A percentile compares a stretch with the other conserved stretches of the same genome.
These are phyloP conservation scores for Deakozyma indianensis DNA, from an alignment of 805 yeast genomes.

Conservation along the genomic window DNA sequence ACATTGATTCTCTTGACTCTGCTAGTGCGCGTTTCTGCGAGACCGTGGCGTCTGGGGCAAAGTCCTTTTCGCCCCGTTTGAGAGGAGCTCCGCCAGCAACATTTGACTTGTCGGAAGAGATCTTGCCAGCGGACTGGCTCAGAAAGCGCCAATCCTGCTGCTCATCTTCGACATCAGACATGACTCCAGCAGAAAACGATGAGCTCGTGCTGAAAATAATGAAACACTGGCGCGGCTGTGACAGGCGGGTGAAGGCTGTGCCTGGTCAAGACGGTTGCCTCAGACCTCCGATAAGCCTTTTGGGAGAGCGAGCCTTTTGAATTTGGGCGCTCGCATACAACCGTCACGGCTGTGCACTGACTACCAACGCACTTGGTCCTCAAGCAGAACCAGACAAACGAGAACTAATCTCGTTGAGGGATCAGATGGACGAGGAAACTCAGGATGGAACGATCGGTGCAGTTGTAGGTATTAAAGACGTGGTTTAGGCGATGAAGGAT, in stretches of 20 bases:
- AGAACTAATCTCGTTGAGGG: too few species aligned
- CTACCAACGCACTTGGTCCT: too few species aligned
- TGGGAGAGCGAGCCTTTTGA: too few species aligned
- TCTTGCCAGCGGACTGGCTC: conserved; percentile 1
- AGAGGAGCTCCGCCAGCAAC: conserved; percentile 6
- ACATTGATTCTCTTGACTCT: conserved; percentile 57
- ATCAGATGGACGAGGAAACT: background rate
- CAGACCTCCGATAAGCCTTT: too few species aligned
- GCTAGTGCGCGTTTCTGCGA: conserved; percentile 34
- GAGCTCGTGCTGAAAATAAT: too few species aligned
- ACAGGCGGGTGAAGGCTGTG: too few species aligned
- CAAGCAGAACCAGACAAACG: too few species aligned
- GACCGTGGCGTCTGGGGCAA: conserved; percentile 64
- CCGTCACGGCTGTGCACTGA: too few species aligned
- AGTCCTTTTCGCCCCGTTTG: conserved; percentile 73
- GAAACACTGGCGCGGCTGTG: too few species aligned
- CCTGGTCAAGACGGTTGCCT: too few species aligned
- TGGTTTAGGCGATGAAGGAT: too few species aligned
- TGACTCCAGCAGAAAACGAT: background rate
- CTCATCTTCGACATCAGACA: conserved; percentile 21
- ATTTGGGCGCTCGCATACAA: too few species aligned
- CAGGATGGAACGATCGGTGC: background rate
- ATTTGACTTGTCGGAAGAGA: conserved; percentile 1
- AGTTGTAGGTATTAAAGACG: background rate
- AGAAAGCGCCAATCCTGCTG: conserved; percentile 27